These are phyloP conservation scores for Citropsis articulata DNA, from an alignment of 345 rosid species.

Conservation along the genomic window DNA sequence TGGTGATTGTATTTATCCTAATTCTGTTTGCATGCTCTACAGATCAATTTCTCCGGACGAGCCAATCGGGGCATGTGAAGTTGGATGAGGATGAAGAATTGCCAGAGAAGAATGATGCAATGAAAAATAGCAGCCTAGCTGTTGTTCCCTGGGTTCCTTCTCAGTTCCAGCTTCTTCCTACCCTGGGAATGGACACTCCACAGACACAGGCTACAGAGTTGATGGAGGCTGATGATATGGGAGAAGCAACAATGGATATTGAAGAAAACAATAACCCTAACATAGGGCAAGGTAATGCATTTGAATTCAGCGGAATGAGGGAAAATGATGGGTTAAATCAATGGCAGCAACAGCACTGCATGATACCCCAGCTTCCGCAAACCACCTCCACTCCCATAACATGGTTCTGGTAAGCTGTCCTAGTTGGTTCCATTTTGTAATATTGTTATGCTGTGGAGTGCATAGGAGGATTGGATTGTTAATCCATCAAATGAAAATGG, in stretches of 20 bases:
- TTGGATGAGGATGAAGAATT: conserved; percentile 19
- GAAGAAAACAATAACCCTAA: conserved; percentile 28
- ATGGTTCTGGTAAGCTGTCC: conserved; percentile 36
- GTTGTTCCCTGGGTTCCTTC: conserved; percentile 60
- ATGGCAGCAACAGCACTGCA: conserved; percentile 57
- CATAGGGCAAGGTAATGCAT: background rate
- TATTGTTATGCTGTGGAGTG: background rate
- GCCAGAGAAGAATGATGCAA: background rate
- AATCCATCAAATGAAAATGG: background rate
- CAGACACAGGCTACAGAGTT: conserved; percentile 24
- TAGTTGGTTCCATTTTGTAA: background rate
- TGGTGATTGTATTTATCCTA: background rate
- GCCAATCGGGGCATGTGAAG: conserved; percentile 7
- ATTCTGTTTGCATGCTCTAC: conserved; percentile 3
- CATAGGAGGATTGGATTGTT: background rate
- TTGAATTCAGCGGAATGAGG: conserved; percentile 13
- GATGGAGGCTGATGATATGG: conserved; percentile 53
- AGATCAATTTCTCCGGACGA: conserved; percentile 34
- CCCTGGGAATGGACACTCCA: background rate
- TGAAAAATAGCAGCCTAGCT: conserved; percentile 32
- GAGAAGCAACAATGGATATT: conserved; percentile 51
- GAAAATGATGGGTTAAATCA: conserved; percentile 29
- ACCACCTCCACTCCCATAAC: conserved; percentile 44
- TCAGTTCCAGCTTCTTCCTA: conserved; percentile 20
- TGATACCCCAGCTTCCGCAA: conserved; percentile 46